These are phyloP conservation scores for Vanrija sp. DNA, from an alignment of 1,284 basidiomycete genomes.

Conservation along the genomic window DNA sequence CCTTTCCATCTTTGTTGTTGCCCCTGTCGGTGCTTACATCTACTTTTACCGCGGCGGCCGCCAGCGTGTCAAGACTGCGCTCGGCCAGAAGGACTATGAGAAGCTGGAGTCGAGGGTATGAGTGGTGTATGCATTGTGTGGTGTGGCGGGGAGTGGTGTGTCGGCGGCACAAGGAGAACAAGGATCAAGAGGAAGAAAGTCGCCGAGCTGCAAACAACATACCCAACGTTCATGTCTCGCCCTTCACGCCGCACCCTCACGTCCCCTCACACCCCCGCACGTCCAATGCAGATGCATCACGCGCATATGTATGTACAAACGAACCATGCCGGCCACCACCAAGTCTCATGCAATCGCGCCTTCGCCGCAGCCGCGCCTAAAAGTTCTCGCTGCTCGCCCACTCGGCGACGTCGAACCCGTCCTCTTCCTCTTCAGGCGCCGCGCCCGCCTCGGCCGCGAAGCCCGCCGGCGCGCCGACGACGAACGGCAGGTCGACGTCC, in stretches of 20 bases:
- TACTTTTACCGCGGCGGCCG: conserved; percentile 51
- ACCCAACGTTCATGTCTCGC: no score
- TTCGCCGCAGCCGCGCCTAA: conserved; percentile 5
- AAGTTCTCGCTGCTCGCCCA: conserved; percentile 35
- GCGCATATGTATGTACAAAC: no score
- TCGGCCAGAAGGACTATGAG: background rate
- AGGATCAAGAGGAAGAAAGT: background rate
- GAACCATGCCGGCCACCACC: no score
- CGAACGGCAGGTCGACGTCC: conserved; percentile 25
- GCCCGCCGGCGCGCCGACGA: background rate
- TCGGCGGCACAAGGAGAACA: background rate
- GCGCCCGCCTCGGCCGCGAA: background rate
- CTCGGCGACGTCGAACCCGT: conserved; percentile 42
- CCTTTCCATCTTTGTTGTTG: conserved; percentile 52
- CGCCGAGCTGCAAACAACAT: no score
- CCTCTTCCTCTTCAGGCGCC: conserved; percentile 15
- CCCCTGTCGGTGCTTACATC: conserved; percentile 56
- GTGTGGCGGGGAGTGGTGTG: background rate
- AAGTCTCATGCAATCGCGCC: background rate
- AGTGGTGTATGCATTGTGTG: background rate
- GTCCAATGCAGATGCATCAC: background rate
- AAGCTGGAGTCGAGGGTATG: conserved; percentile 1
- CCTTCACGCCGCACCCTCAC: no score
- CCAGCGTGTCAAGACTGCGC: conserved; percentile 14
- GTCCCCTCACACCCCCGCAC: background rate